phyloP scores from a whole-genome alignment of 2,329 filamentous ascomycete species.

The Eutypa lata region DNA sequence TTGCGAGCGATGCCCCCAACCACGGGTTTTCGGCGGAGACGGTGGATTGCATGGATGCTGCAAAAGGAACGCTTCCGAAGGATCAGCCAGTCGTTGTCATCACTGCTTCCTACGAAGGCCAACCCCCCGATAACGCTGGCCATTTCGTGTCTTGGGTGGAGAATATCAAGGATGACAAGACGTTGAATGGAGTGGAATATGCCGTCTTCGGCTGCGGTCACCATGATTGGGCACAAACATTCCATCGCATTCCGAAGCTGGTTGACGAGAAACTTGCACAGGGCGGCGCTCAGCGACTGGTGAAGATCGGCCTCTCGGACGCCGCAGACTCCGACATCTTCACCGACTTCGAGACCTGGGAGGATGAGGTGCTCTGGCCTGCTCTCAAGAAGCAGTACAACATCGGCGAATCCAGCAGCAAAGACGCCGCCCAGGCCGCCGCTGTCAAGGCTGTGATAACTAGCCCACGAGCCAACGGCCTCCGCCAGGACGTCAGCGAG shows the following conservation, averaged over 20 bases:
- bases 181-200: constrained; percentile 57
- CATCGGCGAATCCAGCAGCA: constrained; percentile 9
- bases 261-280: constrained; percentile 44
- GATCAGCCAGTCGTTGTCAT: constrained; percentile 63
- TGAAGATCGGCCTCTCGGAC: constrained; percentile 46
- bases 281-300: constrained; percentile 46
- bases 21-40: constrained; percentile 57
- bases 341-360: constrained; percentile 57
- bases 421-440: constrained; percentile 14
- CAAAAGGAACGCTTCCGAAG: constrained; percentile 56
- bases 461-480: constrained; percentile 50
- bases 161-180: constrained; percentile 41
- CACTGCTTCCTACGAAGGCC: constrained; percentile 70
- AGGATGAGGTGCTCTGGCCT: constrained; percentile 51
- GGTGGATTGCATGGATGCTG: constrained; percentile 58
- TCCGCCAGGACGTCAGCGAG: constrained; percentile 63
- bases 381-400: constrained; percentile 36
- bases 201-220: constrained; percentile 68
- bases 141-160: constrained; percentile 68
- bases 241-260: constrained; percentile 53
- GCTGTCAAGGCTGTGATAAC: constrained; percentile 48
- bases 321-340: constrained; percentile 54
- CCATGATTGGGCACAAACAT: constrained; percentile 47
- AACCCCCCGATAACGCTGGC: constrained; percentile 69
- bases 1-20: constrained; percentile 55